phyloP scores from a whole-genome alignment of 2,329 filamentous ascomycete species.

The Colletotrichum australisinense region DNA sequence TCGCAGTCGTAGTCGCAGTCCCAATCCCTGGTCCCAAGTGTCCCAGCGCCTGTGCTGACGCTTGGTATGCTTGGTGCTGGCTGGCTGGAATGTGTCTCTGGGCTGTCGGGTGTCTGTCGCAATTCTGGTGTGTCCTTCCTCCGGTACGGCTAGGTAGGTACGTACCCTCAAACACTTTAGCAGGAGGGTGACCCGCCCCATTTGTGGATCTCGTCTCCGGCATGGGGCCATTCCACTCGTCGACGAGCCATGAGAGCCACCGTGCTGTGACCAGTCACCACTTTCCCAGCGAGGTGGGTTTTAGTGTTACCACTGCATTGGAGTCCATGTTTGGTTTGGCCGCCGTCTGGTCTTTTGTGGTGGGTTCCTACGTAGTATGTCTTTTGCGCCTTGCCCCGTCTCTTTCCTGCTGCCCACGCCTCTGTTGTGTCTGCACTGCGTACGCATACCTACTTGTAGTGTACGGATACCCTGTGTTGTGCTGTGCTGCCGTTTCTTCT shows the following conservation, averaged over 20 bases:
- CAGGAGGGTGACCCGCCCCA: not conserved
- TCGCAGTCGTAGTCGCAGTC: not conserved
- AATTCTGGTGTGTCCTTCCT: conserved; percentile 13
- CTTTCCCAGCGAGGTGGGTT: conserved; percentile 31
- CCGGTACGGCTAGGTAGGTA: conserved; percentile 4
- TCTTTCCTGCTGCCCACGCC: not conserved
- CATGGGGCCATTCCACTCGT: conserved; percentile 16
- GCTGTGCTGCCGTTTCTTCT: not conserved
- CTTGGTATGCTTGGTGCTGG: conserved; percentile 12
- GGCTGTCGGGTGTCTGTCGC: conserved; percentile 23
- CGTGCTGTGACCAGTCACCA: conserved; percentile 28
- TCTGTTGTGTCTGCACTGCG: not conserved
- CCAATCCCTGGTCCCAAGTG: not conserved
- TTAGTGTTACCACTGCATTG: conserved; percentile 33
- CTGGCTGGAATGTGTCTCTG: conserved; percentile 5
- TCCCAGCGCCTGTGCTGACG: conserved; percentile 26
- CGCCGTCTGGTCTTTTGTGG: conserved; percentile 4
- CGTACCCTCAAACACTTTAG: not conserved
- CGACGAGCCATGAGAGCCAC: conserved; percentile 22
- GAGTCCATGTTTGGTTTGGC: conserved; percentile 28
- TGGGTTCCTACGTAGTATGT: conserved; percentile 1
- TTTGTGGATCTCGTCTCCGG: conserved; percentile 22
- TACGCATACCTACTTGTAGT: not conserved
- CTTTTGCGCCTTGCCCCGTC: not conserved
- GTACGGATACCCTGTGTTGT: too few species aligned